Conservation (phyloP, 2,329 filamentous ascomycete species). For the Coniochaeta sp. region DNA sequence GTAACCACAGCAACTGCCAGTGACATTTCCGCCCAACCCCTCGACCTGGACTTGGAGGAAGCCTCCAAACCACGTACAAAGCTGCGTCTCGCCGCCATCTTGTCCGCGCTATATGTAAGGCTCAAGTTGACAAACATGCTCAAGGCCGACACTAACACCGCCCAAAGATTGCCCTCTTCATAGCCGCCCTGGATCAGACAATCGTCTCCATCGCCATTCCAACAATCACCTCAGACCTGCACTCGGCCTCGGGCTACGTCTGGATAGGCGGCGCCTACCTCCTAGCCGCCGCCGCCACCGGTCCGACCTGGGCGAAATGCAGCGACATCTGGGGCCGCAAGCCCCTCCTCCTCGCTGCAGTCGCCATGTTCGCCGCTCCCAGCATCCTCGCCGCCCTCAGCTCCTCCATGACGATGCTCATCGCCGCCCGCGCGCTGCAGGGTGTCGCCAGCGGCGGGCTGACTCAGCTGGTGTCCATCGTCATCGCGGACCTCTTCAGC, state of each 20-base stretch:
- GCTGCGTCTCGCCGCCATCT: constrained; percentile 13
- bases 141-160: neutral
- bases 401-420: constrained; percentile 36
- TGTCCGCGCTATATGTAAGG: constrained; percentile 13
- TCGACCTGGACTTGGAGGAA: constrained; percentile 8
- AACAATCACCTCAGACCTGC: constrained; percentile 50
- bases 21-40: constrained; percentile 2
- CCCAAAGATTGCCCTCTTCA: neutral
- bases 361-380: constrained; percentile 43
- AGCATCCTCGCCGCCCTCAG: constrained; percentile 41
- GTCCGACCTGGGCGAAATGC: constrained; percentile 62
- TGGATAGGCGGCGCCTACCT: constrained; percentile 74
- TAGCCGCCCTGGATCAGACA: constrained; percentile 39
- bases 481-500: constrained; percentile 47
- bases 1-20: neutral
- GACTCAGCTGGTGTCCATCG: constrained; percentile 44
- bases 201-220: constrained; percentile 57
- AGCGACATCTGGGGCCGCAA: constrained; percentile 54
- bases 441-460: constrained; percentile 46
- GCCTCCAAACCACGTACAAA: constrained; percentile 11
- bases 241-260: constrained; percentile 60
- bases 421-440: constrained; percentile 40
- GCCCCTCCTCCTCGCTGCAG: constrained; percentile 39
- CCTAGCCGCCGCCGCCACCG: constrained; percentile 60
- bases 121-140: neutral